A percentile compares a stretch with the other conserved stretches of the same genome.
These are phyloP conservation scores for Backusella australiensis DNA, from an alignment of 192 early-diverging fungal genomes.

Conservation along the genomic window DNA sequence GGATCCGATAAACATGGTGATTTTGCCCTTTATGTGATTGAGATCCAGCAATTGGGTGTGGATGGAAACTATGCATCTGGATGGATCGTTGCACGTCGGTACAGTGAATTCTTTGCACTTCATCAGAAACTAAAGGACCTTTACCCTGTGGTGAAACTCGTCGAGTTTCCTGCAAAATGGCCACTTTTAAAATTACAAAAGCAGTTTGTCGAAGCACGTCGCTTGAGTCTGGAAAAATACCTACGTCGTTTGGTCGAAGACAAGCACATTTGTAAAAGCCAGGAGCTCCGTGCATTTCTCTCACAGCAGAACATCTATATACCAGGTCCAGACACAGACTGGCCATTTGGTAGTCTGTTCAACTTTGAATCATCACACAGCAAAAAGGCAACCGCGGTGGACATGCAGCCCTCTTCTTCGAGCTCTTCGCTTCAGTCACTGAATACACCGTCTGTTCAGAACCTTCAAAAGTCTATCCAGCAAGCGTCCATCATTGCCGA, in stretches of 20 bases:
- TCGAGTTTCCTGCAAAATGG: slow-evolving; percentile 76
- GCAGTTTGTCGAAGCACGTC: slow-evolving; percentile 68
- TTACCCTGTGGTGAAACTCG: slow-evolving; percentile 56
- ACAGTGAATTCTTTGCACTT: slow-evolving; percentile 83
- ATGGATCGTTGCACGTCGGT: slow-evolving; percentile 77
- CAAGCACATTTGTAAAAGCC: slow-evolving; percentile 55
- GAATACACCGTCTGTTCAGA: slow-evolving; percentile 12
- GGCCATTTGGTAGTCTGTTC: slow-evolving; percentile 8
- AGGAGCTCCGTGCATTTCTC: slow-evolving; percentile 70
- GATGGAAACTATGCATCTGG: slow-evolving; percentile 56
- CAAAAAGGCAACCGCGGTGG: neutral
- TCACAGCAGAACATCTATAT: slow-evolving; percentile 56
- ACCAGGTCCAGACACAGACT: slow-evolving; percentile 29
- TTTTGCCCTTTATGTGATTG: slow-evolving; percentile 64
- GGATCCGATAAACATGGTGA: slow-evolving; percentile 51
- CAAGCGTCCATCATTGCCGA: neutral
- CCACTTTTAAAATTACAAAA: slow-evolving; percentile 64
- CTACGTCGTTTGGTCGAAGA: slow-evolving; percentile 58
- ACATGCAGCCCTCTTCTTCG: neutral
- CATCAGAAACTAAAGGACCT: slow-evolving; percentile 65
- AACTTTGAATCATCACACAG: neutral
- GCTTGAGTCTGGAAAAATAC: slow-evolving; percentile 67
- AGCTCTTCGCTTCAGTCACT: neutral
- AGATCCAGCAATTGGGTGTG: slow-evolving; percentile 59
- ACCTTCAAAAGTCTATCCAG: slow-evolving; percentile 13